These are phyloP conservation scores for Psophocarpus tetragonolobus DNA, from an alignment of 306 rosid genomes.

Conservation along the genomic window DNA sequence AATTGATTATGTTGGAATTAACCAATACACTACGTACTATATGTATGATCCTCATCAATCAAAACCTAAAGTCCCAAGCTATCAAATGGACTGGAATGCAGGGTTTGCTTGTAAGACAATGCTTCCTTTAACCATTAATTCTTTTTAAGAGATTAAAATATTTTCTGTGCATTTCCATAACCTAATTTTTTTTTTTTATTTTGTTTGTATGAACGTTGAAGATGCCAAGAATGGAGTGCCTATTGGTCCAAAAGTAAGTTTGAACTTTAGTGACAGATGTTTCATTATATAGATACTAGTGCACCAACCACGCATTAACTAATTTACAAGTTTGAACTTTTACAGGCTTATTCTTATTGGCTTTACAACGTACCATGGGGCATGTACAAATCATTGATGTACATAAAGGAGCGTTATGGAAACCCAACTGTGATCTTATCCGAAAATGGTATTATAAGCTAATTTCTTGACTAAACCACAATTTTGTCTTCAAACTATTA, in stretches of 20 bases:
- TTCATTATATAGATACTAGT: neutral
- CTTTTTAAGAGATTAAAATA: neutral
- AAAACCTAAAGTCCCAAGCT: slow-evolving; percentile 62
- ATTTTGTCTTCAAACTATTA: too few species aligned
- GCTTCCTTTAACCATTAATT: slow-evolving; percentile 4
- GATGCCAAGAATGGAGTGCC: slow-evolving; percentile 80
- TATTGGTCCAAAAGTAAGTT: slow-evolving; percentile 76
- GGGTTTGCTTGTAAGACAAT: slow-evolving; percentile 77
- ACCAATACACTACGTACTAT: slow-evolving; percentile 79
- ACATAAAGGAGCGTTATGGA: slow-evolving; percentile 74
- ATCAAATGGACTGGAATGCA: slow-evolving; percentile 85
- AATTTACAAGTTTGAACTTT: slow-evolving; percentile 7
- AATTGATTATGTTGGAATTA: slow-evolving; percentile 76
- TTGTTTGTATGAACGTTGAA: slow-evolving; percentile 38
- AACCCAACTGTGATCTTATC: slow-evolving; percentile 80
- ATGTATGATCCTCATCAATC: slow-evolving; percentile 58
- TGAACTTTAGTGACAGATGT: neutral
- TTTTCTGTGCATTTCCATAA: neutral
- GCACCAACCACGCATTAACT: slow-evolving; percentile 5
- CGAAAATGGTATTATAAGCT: slow-evolving; percentile 89
- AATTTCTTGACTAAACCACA: too few species aligned
- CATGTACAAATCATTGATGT: slow-evolving; percentile 72
- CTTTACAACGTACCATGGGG: slow-evolving; percentile 98
- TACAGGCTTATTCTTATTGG: slow-evolving; percentile 83
- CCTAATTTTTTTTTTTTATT: neutral